These are phyloP conservation scores for Carex littledalei DNA, from an alignment of 176 grass and related monocot genomes.

Conservation along the genomic window DNA sequence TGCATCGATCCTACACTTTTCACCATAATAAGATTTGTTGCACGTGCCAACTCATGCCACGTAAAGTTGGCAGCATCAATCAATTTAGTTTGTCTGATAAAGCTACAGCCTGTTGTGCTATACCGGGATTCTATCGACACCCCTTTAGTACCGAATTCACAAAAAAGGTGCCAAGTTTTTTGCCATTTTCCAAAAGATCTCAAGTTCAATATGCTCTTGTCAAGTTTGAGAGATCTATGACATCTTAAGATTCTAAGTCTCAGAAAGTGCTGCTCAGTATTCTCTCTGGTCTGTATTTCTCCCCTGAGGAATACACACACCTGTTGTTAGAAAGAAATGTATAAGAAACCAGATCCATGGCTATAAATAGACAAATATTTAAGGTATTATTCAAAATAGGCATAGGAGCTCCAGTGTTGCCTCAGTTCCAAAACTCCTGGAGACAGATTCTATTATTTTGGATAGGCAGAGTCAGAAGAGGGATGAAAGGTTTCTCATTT, in stretches of 20 bases:
- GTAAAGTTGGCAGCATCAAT: constrained; percentile 48
- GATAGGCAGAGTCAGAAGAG: not conserved
- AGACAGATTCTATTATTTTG: not conserved
- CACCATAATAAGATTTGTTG: constrained; percentile 36
- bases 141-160: constrained; percentile 78
- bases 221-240: constrained; percentile 73
- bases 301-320: constrained; percentile 84
- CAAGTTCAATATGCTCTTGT: constrained; percentile 33
- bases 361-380: not conserved
- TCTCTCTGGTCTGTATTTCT: constrained; percentile 36
- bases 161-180: constrained; percentile 67
- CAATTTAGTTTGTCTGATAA: constrained; percentile 65
- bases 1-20: constrained; percentile 41
- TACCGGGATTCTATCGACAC: constrained; percentile 51
- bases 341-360: not conserved
- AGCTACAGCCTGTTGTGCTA: constrained; percentile 25
- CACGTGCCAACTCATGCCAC: constrained; percentile 70
- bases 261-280: constrained; percentile 39
- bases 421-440: not conserved
- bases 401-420: not conserved
- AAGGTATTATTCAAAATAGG: not conserved
- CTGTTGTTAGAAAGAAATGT: constrained; percentile 27
- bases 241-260: constrained; percentile 50
- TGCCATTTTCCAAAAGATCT: constrained; percentile 56
- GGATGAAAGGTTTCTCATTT: not conserved